Evolutionary conservation across 768 basidiomycete genomes (phyloP).

Genomic region (Asterophora lycoperdoides): DNA sequence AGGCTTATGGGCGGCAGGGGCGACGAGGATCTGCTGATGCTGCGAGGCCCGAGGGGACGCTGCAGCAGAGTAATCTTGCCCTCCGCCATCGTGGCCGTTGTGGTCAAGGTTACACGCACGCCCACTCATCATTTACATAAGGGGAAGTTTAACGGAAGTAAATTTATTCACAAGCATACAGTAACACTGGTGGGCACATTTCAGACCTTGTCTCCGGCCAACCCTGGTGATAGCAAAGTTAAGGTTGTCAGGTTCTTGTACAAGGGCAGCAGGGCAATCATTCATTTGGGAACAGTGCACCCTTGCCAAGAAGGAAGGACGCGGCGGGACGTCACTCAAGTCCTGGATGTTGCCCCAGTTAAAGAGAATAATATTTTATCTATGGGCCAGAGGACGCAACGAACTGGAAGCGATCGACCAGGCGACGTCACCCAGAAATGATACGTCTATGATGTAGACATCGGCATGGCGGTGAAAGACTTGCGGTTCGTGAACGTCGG

Average conservation of each 20-base stretch:
- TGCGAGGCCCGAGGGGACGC: constrained; percentile 53
- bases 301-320: no score
- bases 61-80: constrained; percentile 19
- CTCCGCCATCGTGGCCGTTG: constrained; percentile 24
- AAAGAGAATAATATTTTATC: no score
- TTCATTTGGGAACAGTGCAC: not conserved
- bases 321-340: no score
- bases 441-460: no score
- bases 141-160: constrained; percentile 22
- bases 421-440: no score
- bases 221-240: not conserved
- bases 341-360: no score
- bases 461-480: no score
- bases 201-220: not conserved
- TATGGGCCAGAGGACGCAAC: no score
- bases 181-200: no score
- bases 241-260: not conserved
- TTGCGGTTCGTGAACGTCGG: no score
- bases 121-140: constrained; percentile 23
- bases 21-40: constrained; percentile 36
- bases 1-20: constrained; percentile 18
- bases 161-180: no score
- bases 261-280: not conserved
- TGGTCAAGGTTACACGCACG: constrained; percentile 24
- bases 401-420: no score